These are phyloP conservation scores for Plasmodium gaboni DNA, from an alignment of 169 alveolate species.

Conservation along the genomic window DNA sequence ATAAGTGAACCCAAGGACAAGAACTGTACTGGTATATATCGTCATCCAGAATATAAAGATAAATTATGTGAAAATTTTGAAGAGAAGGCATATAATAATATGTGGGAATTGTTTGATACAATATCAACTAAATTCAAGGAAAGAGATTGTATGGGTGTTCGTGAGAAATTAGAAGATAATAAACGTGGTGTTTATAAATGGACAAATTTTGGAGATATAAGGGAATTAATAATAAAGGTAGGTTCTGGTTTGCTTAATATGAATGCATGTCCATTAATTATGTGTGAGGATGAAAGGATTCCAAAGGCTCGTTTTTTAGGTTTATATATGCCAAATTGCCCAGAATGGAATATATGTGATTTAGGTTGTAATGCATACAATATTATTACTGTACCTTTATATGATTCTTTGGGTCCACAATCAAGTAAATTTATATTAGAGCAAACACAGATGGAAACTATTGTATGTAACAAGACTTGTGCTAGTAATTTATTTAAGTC, in stretches of 20 bases:
- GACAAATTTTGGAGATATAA: conserved; percentile 29
- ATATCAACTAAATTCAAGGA: conserved; percentile 24
- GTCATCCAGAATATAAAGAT: conserved; percentile 23
- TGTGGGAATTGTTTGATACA: conserved; percentile 40
- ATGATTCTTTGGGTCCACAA: conserved; percentile 86
- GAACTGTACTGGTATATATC: conserved; percentile 44
- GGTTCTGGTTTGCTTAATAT: conserved; percentile 61
- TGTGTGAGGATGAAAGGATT: conserved; percentile 37
- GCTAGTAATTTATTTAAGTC: conserved; percentile 49
- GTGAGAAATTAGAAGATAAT: conserved; percentile 16
- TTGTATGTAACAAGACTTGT: conserved; percentile 41
- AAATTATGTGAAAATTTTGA: conserved; percentile 23
- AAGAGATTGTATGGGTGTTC: conserved; percentile 39
- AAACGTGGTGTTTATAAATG: conserved; percentile 50
- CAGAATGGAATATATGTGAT: conserved; percentile 89
- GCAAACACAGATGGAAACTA: conserved; percentile 78
- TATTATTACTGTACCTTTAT: conserved; percentile 87
- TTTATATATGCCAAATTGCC: conserved; percentile 82
- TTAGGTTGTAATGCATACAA: conserved; percentile 89
- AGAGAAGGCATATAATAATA: conserved; percentile 17
- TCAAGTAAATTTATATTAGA: conserved; percentile 80
- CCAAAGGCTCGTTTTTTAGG: conserved; percentile 74
- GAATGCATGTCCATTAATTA: conserved; percentile 51
- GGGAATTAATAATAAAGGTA: conserved; percentile 13
- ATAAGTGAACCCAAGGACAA: conserved; percentile 18